Evolutionary conservation across 2,329 filamentous ascomycete genomes (phyloP), one percentile per base, ranked within the genome.

Genomic region (Cercospora beticola): DNA sequence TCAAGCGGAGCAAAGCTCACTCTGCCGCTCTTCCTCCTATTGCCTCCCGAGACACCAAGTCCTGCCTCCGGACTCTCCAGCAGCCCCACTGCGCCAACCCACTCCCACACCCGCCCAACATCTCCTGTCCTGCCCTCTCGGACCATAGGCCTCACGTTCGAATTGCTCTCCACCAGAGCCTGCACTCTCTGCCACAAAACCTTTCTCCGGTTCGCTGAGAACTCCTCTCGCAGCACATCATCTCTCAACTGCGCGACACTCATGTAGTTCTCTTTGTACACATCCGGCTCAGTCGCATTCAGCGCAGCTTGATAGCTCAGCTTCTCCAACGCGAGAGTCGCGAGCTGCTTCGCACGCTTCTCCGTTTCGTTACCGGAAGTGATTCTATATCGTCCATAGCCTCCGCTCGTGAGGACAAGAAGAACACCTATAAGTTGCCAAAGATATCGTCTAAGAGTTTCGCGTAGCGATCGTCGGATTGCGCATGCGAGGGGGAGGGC

Each of bases 161-260:
- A 91, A 79, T 99, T 99, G 79, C 90, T 89, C 81, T 99, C 95
- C 0, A 99, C 94, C 63, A 98, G 90, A 62, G 85, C 87, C 73
- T 89, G 87, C 21, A 99, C 95, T 61, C 88, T 88, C 71, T 89
- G 86, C 95, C 96, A 99, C 62, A 99, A 84, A 66, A 88, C 87
- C 77, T 95, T 91, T 43, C 95, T 86, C 74, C 93, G 88, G 8
- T 86, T 85, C 21, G 94, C 85, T 3, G 87, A 90, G 78, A 97
- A 92, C 70, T 97, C 89, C 30, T 90, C 88, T 21, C 94, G 86
- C 46, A 99, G 84, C 3, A 99, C 90, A 76, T 98, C 94, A 76
- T 99, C 95, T 68, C 95, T 86, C 64, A 99, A 83, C 78, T 98
- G 95, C 0, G 92, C 92, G 74, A 97, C 87, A 76, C 93, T 92